Conservation (phyloP, 768 basidiomycete species). For the Mycena chlorophos region DNA sequence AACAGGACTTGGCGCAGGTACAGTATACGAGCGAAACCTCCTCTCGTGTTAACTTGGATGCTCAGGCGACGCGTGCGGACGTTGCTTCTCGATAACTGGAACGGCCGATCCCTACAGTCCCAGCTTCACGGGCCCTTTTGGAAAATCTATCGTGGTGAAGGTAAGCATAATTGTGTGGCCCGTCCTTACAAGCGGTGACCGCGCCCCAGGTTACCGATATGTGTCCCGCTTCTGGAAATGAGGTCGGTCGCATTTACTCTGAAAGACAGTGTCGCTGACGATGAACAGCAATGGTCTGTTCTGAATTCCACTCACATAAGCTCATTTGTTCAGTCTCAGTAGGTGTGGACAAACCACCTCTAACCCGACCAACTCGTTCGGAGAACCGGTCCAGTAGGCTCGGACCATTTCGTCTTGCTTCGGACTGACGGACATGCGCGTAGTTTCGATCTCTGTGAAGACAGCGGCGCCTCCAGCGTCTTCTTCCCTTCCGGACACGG, state of each 20-base stretch:
- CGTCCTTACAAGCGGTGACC: no score
- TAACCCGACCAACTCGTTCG: slow-evolving; percentile 43
- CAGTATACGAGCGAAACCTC: no score
- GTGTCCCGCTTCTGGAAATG: slow-evolving; percentile 48
- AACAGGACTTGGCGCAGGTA: no score
- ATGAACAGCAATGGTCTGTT: neutral
- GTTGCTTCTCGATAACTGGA: slow-evolving; percentile 57
- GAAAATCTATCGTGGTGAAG: no score
- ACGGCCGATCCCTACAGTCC: slow-evolving; percentile 54
- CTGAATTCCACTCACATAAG: no score
- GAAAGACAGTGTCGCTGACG: no score
- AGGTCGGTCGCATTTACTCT: slow-evolving; percentile 25
- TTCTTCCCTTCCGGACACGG: slow-evolving; percentile 63
- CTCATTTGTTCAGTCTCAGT: no score
- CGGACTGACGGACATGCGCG: neutral
- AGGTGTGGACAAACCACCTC: slow-evolving; percentile 55
- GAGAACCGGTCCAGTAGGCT: slow-evolving; percentile 51
- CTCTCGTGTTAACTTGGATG: neutral
- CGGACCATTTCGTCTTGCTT: neutral
- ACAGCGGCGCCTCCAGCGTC: slow-evolving; percentile 49
- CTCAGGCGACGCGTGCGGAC: slow-evolving; percentile 58
- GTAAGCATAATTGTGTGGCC: slow-evolving; percentile 56
- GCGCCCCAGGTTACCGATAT: slow-evolving; percentile 49
- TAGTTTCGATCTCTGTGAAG: slow-evolving; percentile 64
- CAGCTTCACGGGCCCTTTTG: slow-evolving; percentile 48